These are phyloP conservation scores for Sporothrix sp. DNA, from an alignment of 2,329 filamentous ascomycete species.

Conservation along the genomic window DNA sequence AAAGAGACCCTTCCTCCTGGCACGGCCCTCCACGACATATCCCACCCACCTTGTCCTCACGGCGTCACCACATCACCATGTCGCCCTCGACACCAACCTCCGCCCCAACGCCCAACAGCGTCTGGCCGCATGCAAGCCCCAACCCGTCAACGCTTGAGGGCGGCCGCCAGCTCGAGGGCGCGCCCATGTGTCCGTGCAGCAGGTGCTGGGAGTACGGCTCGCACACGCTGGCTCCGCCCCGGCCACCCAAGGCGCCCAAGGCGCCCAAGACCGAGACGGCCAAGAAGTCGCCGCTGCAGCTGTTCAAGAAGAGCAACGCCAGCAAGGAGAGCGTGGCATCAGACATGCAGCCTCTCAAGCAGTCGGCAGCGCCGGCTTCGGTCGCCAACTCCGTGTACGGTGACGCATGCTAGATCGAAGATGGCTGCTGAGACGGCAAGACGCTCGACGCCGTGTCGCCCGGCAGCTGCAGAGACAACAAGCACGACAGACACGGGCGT, in stretches of 20 bases:
- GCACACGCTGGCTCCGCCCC: conserved; percentile 5
- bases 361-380: background rate
- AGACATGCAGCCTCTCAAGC: conserved; percentile 8
- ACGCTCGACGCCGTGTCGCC: no score
- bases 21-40: no score
- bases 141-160: conserved; percentile 10
- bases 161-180: conserved; percentile 9
- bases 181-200: conserved; percentile 17
- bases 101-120: conserved; percentile 4
- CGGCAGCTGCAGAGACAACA: background rate
- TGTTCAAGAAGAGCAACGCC: conserved; percentile 6
- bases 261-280: background rate
- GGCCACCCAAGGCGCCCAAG: conserved; percentile 2
- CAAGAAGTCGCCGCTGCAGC: conserved; percentile 6
- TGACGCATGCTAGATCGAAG: background rate
- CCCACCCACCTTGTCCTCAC: background rate
- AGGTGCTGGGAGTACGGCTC: conserved; percentile 16
- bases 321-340: conserved; percentile 14
- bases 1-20: no score
- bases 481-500: background rate
- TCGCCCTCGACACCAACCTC: background rate
- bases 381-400: background rate
- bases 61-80: background rate
- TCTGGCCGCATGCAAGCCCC: conserved; percentile 10
- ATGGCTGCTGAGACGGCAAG: background rate